Conservation (phyloP, 2,329 filamentous ascomycete species). For the Orbilia blumenaviensis region DNA sequence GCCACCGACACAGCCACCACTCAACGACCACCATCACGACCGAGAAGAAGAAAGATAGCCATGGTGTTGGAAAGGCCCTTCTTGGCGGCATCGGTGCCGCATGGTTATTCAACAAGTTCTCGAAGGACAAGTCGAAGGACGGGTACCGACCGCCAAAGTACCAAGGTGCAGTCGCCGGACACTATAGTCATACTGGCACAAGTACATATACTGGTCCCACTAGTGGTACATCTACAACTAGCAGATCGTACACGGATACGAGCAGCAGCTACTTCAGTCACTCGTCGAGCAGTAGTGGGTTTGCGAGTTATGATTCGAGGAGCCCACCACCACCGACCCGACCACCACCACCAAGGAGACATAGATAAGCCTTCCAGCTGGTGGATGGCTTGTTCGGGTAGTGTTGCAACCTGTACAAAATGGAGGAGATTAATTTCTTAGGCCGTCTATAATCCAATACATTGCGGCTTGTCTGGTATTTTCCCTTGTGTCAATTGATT, state of each 20-base stretch:
- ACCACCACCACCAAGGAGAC: conserved; percentile 35
- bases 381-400: neutral
- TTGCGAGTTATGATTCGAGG: conserved; percentile 40
- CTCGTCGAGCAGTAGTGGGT: conserved; percentile 54
- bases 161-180: conserved; percentile 26
- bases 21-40: conserved; percentile 41
- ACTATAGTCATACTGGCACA: conserved; percentile 23
- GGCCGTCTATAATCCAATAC: neutral
- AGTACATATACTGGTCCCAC: conserved; percentile 40
- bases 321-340: conserved; percentile 40
- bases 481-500: neutral
- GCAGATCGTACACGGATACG: conserved; percentile 33
- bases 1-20: conserved; percentile 45
- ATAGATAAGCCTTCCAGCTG: conserved; percentile 22
- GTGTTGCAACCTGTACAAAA: conserved; percentile 21
- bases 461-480: conserved; percentile 34
- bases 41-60: conserved; percentile 24
- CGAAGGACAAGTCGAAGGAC: conserved; percentile 23
- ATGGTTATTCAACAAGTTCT: conserved; percentile 34
- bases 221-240: conserved; percentile 33
- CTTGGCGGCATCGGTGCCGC: conserved; percentile 45
- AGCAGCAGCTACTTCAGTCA: conserved; percentile 51
- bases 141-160: conserved; percentile 39
- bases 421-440: conserved; percentile 10
- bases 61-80: conserved; percentile 31